Evolutionary conservation across 2,329 filamentous ascomycete genomes (phyloP).

Genomic region (Aspergillus nomiae): DNA sequence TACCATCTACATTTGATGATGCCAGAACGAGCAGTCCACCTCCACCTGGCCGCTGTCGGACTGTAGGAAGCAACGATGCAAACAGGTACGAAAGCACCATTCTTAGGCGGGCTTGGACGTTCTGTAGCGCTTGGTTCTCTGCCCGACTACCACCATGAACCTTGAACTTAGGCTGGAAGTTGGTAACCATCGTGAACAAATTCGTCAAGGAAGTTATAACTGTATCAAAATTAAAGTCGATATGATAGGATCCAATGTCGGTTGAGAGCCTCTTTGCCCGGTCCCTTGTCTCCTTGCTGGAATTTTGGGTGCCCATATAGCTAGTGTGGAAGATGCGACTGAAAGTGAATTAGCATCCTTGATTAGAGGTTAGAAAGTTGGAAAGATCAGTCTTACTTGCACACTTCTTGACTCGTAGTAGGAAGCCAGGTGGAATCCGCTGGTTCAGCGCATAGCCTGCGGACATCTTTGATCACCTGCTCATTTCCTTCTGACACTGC

Average conservation of each 20-base stretch:
- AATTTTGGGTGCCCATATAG: slow-evolving; percentile 72
- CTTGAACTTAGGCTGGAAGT: slow-evolving; percentile 64
- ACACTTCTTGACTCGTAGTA: slow-evolving; percentile 62
- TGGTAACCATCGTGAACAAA: slow-evolving; percentile 60
- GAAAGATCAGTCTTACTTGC: slow-evolving; percentile 33
- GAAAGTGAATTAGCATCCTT: slow-evolving; percentile 6
- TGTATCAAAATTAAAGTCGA: slow-evolving; percentile 72
- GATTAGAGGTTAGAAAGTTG: neutral
- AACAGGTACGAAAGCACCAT: slow-evolving; percentile 69
- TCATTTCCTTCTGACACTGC: slow-evolving; percentile 38
- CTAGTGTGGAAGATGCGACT: slow-evolving; percentile 62
- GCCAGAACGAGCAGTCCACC: slow-evolving; percentile 67
- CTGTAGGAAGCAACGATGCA: slow-evolving; percentile 63
- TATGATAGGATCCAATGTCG: slow-evolving; percentile 71
- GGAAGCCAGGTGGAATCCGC: slow-evolving; percentile 54
- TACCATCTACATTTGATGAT: slow-evolving; percentile 64
- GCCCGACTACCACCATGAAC: slow-evolving; percentile 63
- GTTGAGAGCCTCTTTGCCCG: slow-evolving; percentile 63
- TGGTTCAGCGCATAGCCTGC: slow-evolving; percentile 54
- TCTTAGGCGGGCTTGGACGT: slow-evolving; percentile 66
- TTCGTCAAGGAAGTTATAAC: slow-evolving; percentile 63
- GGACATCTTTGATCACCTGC: slow-evolving; percentile 58
- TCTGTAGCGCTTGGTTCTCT: slow-evolving; percentile 68
- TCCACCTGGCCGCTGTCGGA: slow-evolving; percentile 59
- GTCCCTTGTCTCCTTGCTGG: slow-evolving; percentile 66